Conservation (phyloP, 2,329 filamentous ascomycete species). For the Fusarium sp. region DNA sequence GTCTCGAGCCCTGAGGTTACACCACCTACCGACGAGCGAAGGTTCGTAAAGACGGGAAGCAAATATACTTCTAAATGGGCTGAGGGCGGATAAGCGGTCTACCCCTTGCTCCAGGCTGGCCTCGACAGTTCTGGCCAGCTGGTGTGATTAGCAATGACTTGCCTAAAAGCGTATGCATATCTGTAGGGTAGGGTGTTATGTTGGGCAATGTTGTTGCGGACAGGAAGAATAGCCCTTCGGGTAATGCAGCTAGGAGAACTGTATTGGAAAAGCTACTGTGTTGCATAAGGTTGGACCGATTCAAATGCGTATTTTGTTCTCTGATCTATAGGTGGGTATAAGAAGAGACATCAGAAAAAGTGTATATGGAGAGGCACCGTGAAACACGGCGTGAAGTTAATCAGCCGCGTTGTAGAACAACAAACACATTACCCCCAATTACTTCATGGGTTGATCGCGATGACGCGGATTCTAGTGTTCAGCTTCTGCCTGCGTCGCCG, state of each 20-base stretch:
- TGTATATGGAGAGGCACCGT: neutral
- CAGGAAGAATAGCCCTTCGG: too few relatives aligned
- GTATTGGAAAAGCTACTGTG: too few relatives aligned
- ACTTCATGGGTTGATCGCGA: neutral
- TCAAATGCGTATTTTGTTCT: too few relatives aligned
- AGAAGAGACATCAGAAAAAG: too few relatives aligned
- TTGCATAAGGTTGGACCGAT: too few relatives aligned
- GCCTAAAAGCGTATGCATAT: too few relatives aligned
- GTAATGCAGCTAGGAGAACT: too few relatives aligned
- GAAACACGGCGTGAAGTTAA: neutral
- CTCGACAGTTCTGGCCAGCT: neutral
- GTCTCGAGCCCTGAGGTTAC: neutral
- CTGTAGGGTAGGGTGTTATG: too few relatives aligned
- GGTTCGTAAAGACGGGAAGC: conserved; percentile 3
- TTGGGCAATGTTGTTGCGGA: too few relatives aligned
- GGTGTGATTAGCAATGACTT: too few relatives aligned
- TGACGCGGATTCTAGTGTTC: neutral
- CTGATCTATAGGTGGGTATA: too few relatives aligned
- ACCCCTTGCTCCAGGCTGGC: conserved; percentile 4
- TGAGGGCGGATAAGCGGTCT: neutral
- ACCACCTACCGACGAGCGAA: neutral
- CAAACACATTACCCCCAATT: neutral
- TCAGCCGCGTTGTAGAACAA: neutral
- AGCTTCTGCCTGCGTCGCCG: neutral
- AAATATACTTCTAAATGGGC: neutral